These are phyloP conservation scores for Cercospora sesami DNA, from an alignment of 2,329 filamentous ascomycete genomes.

Conservation along the genomic window DNA sequence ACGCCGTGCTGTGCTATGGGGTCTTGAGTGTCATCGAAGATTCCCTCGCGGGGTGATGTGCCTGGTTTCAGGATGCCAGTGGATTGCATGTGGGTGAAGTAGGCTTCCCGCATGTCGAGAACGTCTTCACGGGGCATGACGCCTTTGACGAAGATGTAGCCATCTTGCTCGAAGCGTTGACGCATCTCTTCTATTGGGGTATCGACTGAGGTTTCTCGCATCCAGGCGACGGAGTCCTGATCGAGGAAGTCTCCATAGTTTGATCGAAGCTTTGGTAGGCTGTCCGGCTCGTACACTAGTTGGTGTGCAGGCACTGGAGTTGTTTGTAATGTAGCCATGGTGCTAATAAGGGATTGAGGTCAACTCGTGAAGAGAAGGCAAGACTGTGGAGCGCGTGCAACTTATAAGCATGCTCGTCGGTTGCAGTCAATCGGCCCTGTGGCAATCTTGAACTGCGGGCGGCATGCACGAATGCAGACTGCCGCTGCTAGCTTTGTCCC, in stretches of 20 bases:
- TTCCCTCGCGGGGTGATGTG: conserved; percentile 43
- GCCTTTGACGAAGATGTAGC: not conserved
- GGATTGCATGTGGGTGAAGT: conserved; percentile 39
- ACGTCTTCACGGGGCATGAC: not conserved
- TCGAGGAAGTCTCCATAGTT: not conserved
- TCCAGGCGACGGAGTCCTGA: not conserved
- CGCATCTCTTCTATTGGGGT: not conserved
- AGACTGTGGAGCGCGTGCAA: not conserved
- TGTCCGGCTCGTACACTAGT: not conserved
- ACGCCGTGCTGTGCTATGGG: conserved; percentile 34
- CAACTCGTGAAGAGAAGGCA: not conserved
- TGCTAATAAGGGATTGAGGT: not conserved
- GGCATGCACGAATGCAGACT: not conserved
- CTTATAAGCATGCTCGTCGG: not conserved
- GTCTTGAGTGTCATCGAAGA: conserved; percentile 43
- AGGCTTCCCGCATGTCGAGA: not conserved
- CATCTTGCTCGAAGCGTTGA: not conserved
- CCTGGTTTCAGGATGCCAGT: conserved; percentile 45
- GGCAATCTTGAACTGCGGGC: not conserved
- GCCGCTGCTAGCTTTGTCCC: not conserved
- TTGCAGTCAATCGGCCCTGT: not conserved
- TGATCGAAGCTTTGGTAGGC: not conserved
- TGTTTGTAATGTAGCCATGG: not conserved
- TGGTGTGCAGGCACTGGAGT: not conserved
- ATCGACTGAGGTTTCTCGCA: not conserved